Base-by-base conservation (phyloP, 2,329 filamentous ascomycete species). In the Pseudopithomyces maydicus region DNA sequence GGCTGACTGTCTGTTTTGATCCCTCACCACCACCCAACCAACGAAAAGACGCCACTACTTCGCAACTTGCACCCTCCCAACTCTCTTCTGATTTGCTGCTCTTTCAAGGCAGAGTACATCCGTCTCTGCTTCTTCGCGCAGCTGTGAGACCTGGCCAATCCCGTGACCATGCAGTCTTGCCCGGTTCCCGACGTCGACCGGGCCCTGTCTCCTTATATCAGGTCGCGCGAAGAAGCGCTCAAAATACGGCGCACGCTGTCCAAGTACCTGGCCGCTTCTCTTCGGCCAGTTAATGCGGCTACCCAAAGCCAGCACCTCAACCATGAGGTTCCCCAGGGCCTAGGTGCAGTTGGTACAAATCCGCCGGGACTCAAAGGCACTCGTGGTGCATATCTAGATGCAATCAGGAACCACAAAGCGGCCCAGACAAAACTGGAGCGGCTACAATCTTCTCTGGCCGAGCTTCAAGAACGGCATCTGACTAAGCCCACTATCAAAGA, bases 311-410 rank as follows among this genome's bases (percentile, higher is more conserved):
- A 69, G 35, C 73, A 75, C 59, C 63, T 76, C 26, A 69, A 68
- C 41, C 68, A 75, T 35, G 69, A 67, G 45, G 70, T 63, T 41
- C 73, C 74, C 7, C 64, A 66, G 10, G 52, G 54, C 46, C 54
- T 66, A 2, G 62, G 66, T 11, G 63, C 61, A n/a, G 58, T 63
- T 55, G 64, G 56, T 29, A 65, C 67, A 23, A 71, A 67, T 42
- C 67, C 70, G 41, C 66, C 73, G 35, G 78, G 81, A 32, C 55
- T 82, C 14, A 75, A 77, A 35, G 78, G 76, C 3, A 64, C 76
- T 48, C 74, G 80, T 49, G 75, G 73, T 47, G 68, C 77, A 57
- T 84, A 82, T 56, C 58, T 83, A 15, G 71, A 78, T 38, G 80
- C 79, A 3, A 63, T 83, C 2, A 74, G 78, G 45, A 77, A 75